Percentiles rank a stretch among this genome's conserved stretches.
Conservation (phyloP, 2,329 filamentous ascomycete genomes). For the Rhinocladiella similis region DNA sequence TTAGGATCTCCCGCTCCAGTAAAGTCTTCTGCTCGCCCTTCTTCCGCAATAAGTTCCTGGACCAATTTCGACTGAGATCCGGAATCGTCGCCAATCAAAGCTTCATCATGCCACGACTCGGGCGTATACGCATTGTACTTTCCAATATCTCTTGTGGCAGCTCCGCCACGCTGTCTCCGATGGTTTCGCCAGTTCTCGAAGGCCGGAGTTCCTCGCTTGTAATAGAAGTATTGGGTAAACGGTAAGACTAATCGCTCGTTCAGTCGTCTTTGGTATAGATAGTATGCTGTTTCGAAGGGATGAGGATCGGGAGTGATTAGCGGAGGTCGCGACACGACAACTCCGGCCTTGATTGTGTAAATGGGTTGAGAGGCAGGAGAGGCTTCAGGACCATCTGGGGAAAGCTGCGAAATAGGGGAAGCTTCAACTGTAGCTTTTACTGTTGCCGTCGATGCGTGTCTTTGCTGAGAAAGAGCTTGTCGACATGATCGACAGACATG, state of each 20-base stretch:
- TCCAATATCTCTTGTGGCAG: conserved; percentile 81
- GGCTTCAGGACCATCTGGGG: conserved; percentile 40
- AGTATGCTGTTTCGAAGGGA: conserved; percentile 88
- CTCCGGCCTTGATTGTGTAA: conserved; percentile 60
- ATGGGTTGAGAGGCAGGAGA: conserved; percentile 38
- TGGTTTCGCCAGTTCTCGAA: conserved; percentile 91
- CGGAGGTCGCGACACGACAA: conserved; percentile 86
- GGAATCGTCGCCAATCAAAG: conserved; percentile 70
- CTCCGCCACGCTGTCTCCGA: conserved; percentile 68
- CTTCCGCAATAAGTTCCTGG: conserved; percentile 72
- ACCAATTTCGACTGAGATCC: conserved; percentile 67
- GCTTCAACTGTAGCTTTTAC: conserved; percentile 14
- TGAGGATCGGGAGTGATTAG: conserved; percentile 80
- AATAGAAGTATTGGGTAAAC: conserved; percentile 91
- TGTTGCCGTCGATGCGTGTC: conserved; percentile 25
- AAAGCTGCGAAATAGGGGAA: conserved; percentile 20
- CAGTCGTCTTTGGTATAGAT: conserved; percentile 94
- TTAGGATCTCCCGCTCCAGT: conserved; percentile 64
- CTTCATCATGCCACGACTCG: conserved; percentile 88
- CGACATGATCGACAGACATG: conserved; percentile 30
- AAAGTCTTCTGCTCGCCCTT: conserved; percentile 51
- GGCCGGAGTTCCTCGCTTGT: conserved; percentile 81
- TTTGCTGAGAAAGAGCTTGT: conserved; percentile 18
- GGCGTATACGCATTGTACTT: conserved; percentile 73
- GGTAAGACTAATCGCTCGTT: conserved; percentile 88